Evolutionary conservation across 768 basidiomycete genomes (phyloP), one percentile per base, ranked within the genome.

Genomic region (Lentinula guzmanii): DNA sequence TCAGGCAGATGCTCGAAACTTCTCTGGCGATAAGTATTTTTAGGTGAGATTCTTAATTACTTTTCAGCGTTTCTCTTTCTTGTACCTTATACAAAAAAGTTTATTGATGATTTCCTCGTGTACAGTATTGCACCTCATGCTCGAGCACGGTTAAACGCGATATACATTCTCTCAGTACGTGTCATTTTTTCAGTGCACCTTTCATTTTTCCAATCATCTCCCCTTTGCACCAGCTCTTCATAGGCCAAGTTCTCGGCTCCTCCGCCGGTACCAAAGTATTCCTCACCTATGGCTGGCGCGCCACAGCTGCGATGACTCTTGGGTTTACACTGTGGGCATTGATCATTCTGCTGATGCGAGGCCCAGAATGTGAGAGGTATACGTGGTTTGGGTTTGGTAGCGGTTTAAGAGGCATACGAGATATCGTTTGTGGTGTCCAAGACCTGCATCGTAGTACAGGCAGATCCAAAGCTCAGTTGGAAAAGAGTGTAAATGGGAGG

Each of bases 171-270:
- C 16, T 63, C 66, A 2, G 66, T 68, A 56, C 2, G 67, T 62
- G 35, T 1, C 28, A 28, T 15, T 9, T 2, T 35, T 10, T 8
- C 4, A 18, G 13, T 42, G 16, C 35, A n/a, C 28, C 28, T 28
- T 28, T 28, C 28, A 61, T 54, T 34, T 41, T 43, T 37, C 0
- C 2, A 13, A 11, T 50, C 69, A 84, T 52, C 13, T 8, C 37
- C 37, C 37, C 37, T 39, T 39, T 13, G 13, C 37, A 7, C 13
- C 76, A 78, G 74, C 64, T 79, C n/a, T 82, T 82, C 67, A 70
- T 80, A 7, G 86, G 86, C 0, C 83, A 86, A 71, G 82, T 86
- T 10, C 81, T 83, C 67, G 86, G 86, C 2, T 85, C 85, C 5
- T 74, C 81, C 0, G 80, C 82, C 5, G 79, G 83, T 41, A 81